These are phyloP conservation scores for Eucommia ulmoides DNA, from an alignment of 257 asterid genomes.

Conservation along the genomic window DNA sequence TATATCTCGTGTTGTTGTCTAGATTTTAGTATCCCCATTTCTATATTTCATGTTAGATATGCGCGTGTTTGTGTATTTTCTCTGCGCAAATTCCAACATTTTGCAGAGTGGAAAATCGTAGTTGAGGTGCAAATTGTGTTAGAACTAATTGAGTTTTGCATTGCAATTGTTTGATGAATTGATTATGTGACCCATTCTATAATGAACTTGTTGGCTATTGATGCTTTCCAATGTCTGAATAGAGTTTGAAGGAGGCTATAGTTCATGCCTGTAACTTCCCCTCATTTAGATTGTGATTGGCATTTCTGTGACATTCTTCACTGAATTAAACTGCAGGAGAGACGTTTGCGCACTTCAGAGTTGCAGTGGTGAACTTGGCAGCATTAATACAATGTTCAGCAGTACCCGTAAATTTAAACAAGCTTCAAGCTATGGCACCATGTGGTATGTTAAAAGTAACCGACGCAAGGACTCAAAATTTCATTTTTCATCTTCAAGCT, in stretches of 20 bases:
- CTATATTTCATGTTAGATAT: background rate
- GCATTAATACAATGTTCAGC: conserved; percentile 17
- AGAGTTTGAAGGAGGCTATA: no score
- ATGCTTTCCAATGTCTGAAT: background rate
- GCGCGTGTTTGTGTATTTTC: background rate
- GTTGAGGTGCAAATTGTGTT: background rate
- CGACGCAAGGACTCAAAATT: background rate
- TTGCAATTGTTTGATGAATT: background rate
- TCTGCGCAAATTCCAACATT: background rate
- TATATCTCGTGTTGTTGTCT: background rate
- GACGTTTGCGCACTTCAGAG: conserved; percentile 30
- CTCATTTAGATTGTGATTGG: no score
- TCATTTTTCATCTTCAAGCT: background rate
- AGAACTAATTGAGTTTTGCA: background rate
- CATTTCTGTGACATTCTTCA: background rate
- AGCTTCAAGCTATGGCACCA: conserved; percentile 24
- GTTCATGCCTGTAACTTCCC: no score
- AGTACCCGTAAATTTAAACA: conserved; percentile 29
- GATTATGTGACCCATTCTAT: background rate
- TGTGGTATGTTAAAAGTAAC: conserved; percentile 7
- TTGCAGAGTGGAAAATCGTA: background rate
- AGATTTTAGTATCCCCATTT: background rate
- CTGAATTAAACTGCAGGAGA: conserved; percentile 27
- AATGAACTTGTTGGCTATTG: background rate
- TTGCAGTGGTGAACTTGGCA: conserved; percentile 13